These are phyloP conservation scores for Fragilaria radians DNA, from an alignment of 108 stramenopile genomes.

Conservation along the genomic window DNA sequence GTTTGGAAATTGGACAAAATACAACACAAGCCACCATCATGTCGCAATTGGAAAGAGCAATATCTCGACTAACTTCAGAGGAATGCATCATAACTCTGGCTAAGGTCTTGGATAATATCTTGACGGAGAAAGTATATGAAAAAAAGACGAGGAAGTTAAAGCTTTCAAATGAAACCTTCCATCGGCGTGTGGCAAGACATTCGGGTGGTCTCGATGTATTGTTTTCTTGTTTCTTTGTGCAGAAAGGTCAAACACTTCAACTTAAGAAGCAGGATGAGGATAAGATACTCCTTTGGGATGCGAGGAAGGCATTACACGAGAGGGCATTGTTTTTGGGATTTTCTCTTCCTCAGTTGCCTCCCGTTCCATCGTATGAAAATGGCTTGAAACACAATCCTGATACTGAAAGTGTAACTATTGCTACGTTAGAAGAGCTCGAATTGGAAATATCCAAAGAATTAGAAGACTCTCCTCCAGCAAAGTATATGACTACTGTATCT, in stretches of 20 bases:
- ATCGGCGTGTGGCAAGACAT: constrained; percentile 20
- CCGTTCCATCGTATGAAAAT: neutral
- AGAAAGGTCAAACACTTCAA: neutral
- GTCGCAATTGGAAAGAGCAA: neutral
- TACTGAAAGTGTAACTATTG: neutral
- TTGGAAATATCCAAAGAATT: constrained; percentile 1
- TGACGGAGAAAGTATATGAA: constrained; percentile 18
- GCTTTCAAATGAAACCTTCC: constrained; percentile 26
- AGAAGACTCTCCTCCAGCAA: neutral
- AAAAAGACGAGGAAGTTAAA: constrained; percentile 34
- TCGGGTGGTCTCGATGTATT: constrained; percentile 34
- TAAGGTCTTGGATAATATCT: constrained; percentile 37
- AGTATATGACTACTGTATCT: no score
- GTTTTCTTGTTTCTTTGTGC: constrained; percentile 21
- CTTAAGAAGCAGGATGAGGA: neutral
- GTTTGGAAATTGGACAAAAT: no score
- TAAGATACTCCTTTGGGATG: constrained; percentile 4
- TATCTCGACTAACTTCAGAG: neutral
- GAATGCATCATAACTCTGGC: constrained; percentile 32
- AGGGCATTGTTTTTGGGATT: constrained; percentile 9
- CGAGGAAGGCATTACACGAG: constrained; percentile 12
- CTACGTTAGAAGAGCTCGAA: neutral
- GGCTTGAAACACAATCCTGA: neutral
- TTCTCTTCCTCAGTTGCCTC: neutral
- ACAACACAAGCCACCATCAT: no score